Conservation (phyloP, 306 rosid species). For the Phaseolus lunatus region DNA sequence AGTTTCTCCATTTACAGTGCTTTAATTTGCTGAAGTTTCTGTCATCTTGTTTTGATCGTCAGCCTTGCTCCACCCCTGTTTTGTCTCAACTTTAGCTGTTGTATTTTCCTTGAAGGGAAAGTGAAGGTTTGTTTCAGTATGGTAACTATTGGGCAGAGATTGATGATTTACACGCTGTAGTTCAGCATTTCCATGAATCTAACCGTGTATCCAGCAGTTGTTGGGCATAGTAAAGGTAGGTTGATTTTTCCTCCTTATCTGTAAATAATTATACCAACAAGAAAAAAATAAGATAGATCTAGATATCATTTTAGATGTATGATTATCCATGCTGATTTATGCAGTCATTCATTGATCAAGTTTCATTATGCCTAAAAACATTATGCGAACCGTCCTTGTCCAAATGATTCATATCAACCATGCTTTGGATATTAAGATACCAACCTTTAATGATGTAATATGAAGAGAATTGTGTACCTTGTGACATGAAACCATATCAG, state of each 20-base stretch:
- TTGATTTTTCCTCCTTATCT: constrained; percentile 31
- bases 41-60: constrained; percentile 6
- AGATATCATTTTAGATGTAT: constrained; percentile 4
- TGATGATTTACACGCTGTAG: constrained; percentile 68
- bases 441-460: constrained; percentile 24
- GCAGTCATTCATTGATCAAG: not conserved
- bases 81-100: constrained; percentile 38
- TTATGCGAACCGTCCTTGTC: constrained; percentile 1
- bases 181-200: constrained; percentile 59
- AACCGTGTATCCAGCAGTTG: constrained; percentile 59
- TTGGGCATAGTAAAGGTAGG: constrained; percentile 88
- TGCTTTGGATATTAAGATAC: constrained; percentile 24
- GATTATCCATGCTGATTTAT: constrained; percentile 26
- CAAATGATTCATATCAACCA: constrained; percentile 33
- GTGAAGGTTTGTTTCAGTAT: constrained; percentile 71
- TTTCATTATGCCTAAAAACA: not conserved
- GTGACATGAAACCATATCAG: not conserved
- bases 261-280: not conserved
- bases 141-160: constrained; percentile 64
- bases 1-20: constrained; percentile 22
- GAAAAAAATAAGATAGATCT: not conserved
- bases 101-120: constrained; percentile 62
- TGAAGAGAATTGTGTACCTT: constrained; percentile 14
- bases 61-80: constrained; percentile 5
- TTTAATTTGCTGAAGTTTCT: not conserved